phyloP scores from a whole-genome alignment of 2,329 filamentous ascomycete species.

The Botrytis fabae region DNA sequence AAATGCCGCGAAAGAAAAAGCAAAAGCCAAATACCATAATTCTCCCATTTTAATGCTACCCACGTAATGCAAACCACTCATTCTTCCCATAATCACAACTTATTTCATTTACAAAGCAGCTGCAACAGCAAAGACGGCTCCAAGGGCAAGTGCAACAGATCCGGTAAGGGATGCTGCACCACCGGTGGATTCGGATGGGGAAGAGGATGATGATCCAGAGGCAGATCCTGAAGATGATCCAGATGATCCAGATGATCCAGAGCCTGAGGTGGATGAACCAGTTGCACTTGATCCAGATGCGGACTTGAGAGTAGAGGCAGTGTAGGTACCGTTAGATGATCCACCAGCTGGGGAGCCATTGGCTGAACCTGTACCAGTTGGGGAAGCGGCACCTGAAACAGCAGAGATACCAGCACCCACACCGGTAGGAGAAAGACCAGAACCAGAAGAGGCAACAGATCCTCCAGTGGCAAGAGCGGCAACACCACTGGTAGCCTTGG shows the following conservation, averaged over 20 bases:
- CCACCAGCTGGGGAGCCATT: slow-evolving; percentile 5
- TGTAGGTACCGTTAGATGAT: slow-evolving; percentile 21
- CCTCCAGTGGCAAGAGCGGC: slow-evolving; percentile 23
- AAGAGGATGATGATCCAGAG: slow-evolving; percentile 16
- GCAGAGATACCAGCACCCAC: slow-evolving; percentile 25
- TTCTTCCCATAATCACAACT: slow-evolving; percentile 7
- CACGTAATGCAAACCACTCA: not conserved
- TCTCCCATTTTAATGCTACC: slow-evolving; percentile 7
- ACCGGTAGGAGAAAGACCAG: slow-evolving; percentile 31
- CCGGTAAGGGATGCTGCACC: slow-evolving; percentile 25
- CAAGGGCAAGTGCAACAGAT: slow-evolving; percentile 18
- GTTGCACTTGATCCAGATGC: slow-evolving; percentile 15
- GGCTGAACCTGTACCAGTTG: slow-evolving; percentile 20
- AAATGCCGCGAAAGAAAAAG: slow-evolving; percentile 10
- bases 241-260: slow-evolving; percentile 19
- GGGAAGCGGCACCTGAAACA: slow-evolving; percentile 11
- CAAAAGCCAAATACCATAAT: slow-evolving; percentile 3
- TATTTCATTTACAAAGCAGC: slow-evolving; percentile 19
- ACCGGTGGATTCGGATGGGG: slow-evolving; percentile 23
- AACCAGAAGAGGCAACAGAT: slow-evolving; percentile 28
- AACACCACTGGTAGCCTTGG: slow-evolving; percentile 22
- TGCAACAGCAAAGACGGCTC: slow-evolving; percentile 20
- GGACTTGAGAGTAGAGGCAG: slow-evolving; percentile 7
- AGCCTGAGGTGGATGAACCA: slow-evolving; percentile 23
- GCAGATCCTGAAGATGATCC: slow-evolving; percentile 20